These are phyloP conservation scores for Cochlearia excelsa DNA, from an alignment of 345 rosid genomes.

Conservation along the genomic window DNA sequence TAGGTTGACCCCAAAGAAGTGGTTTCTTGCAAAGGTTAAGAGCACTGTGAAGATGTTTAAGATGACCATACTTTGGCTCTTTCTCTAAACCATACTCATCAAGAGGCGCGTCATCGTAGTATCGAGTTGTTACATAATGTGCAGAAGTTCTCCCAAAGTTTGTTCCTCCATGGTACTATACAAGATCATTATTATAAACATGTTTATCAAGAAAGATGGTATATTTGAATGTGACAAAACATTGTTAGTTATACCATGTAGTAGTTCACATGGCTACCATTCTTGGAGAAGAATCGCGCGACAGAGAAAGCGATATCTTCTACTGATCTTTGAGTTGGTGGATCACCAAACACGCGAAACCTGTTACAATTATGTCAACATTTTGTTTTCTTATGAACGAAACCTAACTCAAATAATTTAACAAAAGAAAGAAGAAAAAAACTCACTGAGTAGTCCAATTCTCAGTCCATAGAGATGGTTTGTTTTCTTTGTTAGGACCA, in stretches of 20 bases:
- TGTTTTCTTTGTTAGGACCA: conserved; percentile 77
- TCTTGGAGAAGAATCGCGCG: conserved; percentile 80
- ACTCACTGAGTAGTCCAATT: conserved; percentile 97
- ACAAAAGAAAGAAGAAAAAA: too few relatives aligned
- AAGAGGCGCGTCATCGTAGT: conserved; percentile 95
- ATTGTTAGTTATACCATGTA: conserved; percentile 59
- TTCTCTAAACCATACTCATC: conserved; percentile 84
- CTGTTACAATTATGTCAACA: conserved; percentile 13
- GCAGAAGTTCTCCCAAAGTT: conserved; percentile 81
- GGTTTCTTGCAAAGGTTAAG: conserved; percentile 65
- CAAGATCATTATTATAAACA: not conserved
- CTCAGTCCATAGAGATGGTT: conserved; percentile 91
- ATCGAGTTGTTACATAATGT: conserved; percentile 75
- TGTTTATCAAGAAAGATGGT: too few relatives aligned
- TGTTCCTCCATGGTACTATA: conserved; percentile 93
- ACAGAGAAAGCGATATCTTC: conserved; percentile 80
- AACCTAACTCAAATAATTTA: too few relatives aligned
- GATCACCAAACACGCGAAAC: conserved; percentile 62
- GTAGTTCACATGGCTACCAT: conserved; percentile 76
- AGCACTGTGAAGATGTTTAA: conserved; percentile 74
- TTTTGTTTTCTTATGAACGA: too few relatives aligned
- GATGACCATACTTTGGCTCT: conserved; percentile 83
- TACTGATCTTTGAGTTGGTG: conserved; percentile 53
- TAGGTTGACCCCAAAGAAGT: conserved; percentile 57
- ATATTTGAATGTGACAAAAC: too few relatives aligned